Evolutionary conservation across 1,284 basidiomycete genomes (phyloP).

Genomic region (Earliella scabrosa): DNA sequence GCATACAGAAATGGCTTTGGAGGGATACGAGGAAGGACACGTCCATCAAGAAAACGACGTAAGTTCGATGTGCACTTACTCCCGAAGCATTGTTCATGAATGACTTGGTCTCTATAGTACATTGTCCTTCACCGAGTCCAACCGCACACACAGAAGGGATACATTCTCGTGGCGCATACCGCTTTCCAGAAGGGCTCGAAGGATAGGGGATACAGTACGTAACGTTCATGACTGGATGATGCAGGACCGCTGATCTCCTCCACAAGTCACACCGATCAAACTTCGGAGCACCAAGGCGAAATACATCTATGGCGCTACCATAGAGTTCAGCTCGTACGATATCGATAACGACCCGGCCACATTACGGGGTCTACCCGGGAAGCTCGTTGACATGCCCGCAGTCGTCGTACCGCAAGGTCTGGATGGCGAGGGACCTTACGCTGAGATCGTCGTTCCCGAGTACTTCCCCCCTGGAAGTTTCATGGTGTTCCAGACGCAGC

Average conservation of each 20-base stretch:
- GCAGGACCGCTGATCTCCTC: conserved; percentile 19
- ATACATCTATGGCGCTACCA: conserved; percentile 80
- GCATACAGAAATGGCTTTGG: conserved; percentile 88
- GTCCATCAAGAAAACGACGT: conserved; percentile 95
- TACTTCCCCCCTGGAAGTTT: conserved; percentile 91
- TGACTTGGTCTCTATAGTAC: conserved; percentile 81
- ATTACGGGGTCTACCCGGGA: conserved; percentile 77
- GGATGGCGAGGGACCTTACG: conserved; percentile 72
- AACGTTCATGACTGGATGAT: not conserved
- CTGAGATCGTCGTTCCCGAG: conserved; percentile 83
- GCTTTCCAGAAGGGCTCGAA: conserved; percentile 83
- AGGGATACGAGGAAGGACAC: conserved; percentile 86
- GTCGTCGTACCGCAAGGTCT: conserved; percentile 57
- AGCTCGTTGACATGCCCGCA: conserved; percentile 65
- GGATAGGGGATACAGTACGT: conserved; percentile 77
- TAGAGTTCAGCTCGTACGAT: conserved; percentile 72
- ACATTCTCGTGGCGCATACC: conserved; percentile 88
- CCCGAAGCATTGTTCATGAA: too few species aligned
- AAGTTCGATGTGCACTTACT: conserved; percentile 31
- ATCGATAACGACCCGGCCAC: conserved; percentile 56
- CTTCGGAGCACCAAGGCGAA: conserved; percentile 79
- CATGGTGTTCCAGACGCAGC: conserved; percentile 87
- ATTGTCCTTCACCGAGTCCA: conserved; percentile 91
- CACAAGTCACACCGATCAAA: conserved; percentile 81
- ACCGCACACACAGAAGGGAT: conserved; percentile 89